Evolutionary conservation across 2,329 filamentous ascomycete species (phyloP).

Genomic region (Cyanodermella asteris): DNA sequence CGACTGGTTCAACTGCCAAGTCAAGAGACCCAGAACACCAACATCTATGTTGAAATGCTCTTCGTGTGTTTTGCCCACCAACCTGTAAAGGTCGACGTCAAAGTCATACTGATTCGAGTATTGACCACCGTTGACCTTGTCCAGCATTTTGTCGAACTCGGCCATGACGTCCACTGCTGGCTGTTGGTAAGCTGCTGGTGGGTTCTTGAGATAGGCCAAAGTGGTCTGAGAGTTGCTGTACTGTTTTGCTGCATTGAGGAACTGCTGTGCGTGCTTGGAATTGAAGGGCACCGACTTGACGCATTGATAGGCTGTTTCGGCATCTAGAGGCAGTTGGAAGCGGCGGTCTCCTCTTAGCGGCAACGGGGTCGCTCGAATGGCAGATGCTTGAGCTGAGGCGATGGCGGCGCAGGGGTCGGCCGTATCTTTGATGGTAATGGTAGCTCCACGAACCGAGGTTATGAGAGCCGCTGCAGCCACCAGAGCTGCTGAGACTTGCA

Average conservation of each 20-base stretch:
- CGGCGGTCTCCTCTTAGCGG: too few species aligned
- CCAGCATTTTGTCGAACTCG: conserved; percentile 12
- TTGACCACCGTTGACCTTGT: conserved; percentile 13
- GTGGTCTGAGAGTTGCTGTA: conserved; percentile 25
- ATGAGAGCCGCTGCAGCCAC: too few species aligned
- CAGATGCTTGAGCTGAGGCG: too few species aligned
- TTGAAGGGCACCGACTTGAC: conserved; percentile 25
- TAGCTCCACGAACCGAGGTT: too few species aligned
- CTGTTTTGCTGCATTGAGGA: conserved; percentile 24
- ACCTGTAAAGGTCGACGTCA: conserved; percentile 14
- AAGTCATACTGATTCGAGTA: conserved; percentile 19
- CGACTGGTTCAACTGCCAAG: conserved; percentile 13
- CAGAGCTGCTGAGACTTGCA: too few species aligned
- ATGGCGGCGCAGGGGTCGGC: too few species aligned
- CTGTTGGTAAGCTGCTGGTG: conserved; percentile 20
- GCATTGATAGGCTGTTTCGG: conserved; percentile 19
- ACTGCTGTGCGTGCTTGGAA: conserved; percentile 19
- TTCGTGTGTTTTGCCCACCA: conserved; percentile 16
- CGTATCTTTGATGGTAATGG: too few species aligned
- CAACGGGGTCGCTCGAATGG: too few species aligned
- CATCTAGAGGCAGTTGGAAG: too few species aligned
- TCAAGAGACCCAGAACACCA: conserved; percentile 13
- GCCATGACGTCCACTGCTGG: conserved; percentile 15
- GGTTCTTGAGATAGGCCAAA: conserved; percentile 19
- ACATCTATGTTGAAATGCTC: conserved; percentile 13